A percentile compares a stretch with the other conserved stretches of the same genome.
Conservation (phyloP, 192 early-diverging fungal genomes). For the Spinellus fusiger region DNA sequence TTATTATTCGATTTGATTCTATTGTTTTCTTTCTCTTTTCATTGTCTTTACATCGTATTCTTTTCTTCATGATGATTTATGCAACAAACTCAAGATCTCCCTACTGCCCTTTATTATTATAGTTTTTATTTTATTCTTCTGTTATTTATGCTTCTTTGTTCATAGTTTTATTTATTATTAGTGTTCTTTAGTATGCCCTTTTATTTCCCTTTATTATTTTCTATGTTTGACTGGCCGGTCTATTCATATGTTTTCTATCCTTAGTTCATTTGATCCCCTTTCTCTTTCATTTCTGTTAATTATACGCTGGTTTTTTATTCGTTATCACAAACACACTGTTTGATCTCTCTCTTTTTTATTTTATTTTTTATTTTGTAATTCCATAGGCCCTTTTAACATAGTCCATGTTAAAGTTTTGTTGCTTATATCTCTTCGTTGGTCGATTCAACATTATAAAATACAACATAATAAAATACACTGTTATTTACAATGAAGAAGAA, state of each 20-base stretch:
- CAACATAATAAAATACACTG: not conserved
- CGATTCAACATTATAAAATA: slow-evolving; percentile 7
- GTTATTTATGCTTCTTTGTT: not conserved
- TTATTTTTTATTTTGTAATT: no score
- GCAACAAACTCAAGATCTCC: not conserved
- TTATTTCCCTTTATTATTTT: not conserved
- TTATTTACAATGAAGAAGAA: no score
- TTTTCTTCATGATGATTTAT: not conserved
- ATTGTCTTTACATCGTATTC: not conserved
- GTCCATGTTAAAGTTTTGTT: not conserved
- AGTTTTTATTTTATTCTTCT: not conserved
- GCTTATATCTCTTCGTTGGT: slow-evolving; percentile 6
- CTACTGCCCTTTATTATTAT: slow-evolving; percentile 2
- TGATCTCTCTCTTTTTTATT: no score
- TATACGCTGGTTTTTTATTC: not conserved
- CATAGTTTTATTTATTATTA: not conserved
- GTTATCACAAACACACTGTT: no score
- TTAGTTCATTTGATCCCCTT: not conserved
- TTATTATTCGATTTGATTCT: not conserved
- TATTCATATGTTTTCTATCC: not conserved
- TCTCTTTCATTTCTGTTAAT: not conserved
- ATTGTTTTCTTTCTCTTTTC: not conserved
- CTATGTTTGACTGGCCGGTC: slow-evolving; percentile 16
- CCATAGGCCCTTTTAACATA: not conserved
- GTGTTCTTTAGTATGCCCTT: not conserved